These are phyloP conservation scores for Metschnikowia corniflorae DNA, from an alignment of 805 yeast species.

Conservation along the genomic window DNA sequence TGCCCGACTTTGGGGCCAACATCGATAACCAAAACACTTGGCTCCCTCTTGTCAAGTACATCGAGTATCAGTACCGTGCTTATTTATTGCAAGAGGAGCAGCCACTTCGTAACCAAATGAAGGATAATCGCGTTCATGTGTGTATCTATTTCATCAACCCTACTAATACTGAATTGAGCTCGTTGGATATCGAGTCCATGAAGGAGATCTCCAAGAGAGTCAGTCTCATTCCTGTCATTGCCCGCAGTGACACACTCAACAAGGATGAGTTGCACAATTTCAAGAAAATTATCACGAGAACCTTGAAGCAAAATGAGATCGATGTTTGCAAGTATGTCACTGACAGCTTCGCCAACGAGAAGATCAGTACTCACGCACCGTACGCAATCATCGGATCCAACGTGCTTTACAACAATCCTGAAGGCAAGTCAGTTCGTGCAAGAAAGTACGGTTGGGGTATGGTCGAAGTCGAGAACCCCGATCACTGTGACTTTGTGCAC, in stretches of 20 bases:
- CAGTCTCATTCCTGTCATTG: conserved; percentile 76
- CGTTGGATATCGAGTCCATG: conserved; percentile 72
- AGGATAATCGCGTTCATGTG: conserved; percentile 75
- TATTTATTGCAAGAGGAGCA: conserved; percentile 65
- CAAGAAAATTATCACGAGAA: conserved; percentile 50
- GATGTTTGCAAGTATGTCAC: conserved; percentile 30
- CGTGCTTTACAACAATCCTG: conserved; percentile 23
- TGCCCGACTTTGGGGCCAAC: conserved; percentile 71
- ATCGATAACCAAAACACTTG: conserved; percentile 48
- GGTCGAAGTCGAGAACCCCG: conserved; percentile 74
- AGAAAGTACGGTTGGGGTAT: conserved; percentile 75
- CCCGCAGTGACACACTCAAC: conserved; percentile 76
- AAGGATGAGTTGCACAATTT: conserved; percentile 49
- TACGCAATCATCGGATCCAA: conserved; percentile 71
- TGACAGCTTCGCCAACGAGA: conserved; percentile 26
- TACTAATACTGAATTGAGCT: conserved; percentile 47
- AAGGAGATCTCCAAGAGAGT: conserved; percentile 65
- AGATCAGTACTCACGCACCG: conserved; percentile 50
- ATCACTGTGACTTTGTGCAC: conserved; percentile 71
- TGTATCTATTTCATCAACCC: conserved; percentile 83
- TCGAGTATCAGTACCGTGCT: conserved; percentile 74
- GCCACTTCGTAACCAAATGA: conserved; percentile 26
- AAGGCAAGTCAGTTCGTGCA: conserved; percentile 51
- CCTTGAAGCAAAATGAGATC: conserved; percentile 53
- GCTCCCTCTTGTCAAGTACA: conserved; percentile 53